Conservation (phyloP, 208 protist species). For the Leishmania gerbilli region DNA sequence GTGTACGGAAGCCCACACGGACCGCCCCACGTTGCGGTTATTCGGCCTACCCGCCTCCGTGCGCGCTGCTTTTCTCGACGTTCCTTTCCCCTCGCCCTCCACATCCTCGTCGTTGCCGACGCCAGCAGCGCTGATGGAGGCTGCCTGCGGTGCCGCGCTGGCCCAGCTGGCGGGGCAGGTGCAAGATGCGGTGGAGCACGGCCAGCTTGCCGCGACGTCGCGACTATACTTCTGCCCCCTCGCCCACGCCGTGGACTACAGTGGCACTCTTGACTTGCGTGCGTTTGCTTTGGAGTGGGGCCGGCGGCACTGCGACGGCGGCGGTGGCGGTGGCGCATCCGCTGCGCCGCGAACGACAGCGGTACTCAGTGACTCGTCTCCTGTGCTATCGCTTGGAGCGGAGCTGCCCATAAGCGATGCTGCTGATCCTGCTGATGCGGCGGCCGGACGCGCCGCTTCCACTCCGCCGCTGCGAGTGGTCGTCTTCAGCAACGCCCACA, state of each 20-base stretch:
- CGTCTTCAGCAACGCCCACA: constrained; percentile 61
- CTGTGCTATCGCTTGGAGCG: constrained; percentile 39
- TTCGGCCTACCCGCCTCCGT: constrained; percentile 13
- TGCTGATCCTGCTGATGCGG: not conserved
- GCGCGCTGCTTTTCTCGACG: constrained; percentile 21
- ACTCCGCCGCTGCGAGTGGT: constrained; percentile 25
- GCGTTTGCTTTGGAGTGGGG: constrained; percentile 30
- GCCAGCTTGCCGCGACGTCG: not conserved
- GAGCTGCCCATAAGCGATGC: not conserved
- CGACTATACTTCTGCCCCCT: constrained; percentile 56
- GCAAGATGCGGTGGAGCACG: constrained; percentile 4
- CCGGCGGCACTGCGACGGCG: not conserved
- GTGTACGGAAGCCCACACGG: not conserved
- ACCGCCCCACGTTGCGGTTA: constrained; percentile 6
- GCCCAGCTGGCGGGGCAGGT: constrained; percentile 12
- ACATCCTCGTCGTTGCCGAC: not conserved
- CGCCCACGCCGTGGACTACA: constrained; percentile 62
- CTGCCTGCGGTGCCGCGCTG: constrained; percentile 17
- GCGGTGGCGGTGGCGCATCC: not conserved
- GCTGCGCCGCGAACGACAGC: not conserved
- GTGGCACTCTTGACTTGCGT: constrained; percentile 40
- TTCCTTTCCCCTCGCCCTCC: constrained; percentile 10
- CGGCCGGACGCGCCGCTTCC: too few relatives aligned
- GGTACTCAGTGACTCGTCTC: not conserved
- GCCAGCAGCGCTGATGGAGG: constrained; percentile 16